phyloP scores from a whole-genome alignment of 1,284 basidiomycete species.

The Sporisorium graminicola region DNA sequence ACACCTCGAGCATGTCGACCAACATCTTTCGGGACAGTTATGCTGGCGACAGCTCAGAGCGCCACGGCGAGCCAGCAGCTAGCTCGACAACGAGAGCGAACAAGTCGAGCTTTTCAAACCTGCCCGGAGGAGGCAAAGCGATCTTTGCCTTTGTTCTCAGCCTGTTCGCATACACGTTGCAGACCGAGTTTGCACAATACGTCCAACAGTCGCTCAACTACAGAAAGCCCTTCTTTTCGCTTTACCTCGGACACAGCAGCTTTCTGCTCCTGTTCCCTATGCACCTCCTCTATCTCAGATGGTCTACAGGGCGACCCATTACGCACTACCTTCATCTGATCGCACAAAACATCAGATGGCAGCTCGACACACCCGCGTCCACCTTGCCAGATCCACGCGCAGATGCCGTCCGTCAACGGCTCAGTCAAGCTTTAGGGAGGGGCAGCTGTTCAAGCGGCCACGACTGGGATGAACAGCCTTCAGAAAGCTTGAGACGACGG shows the following conservation, averaged over 20 bases:
- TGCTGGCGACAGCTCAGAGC: constrained; percentile 7
- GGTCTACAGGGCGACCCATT: constrained; percentile 39
- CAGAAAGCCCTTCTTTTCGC: constrained; percentile 63
- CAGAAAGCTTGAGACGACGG: constrained; percentile 15
- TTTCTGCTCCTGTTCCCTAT: constrained; percentile 63
- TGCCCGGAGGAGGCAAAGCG: constrained; percentile 52
- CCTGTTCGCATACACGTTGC: constrained; percentile 64
- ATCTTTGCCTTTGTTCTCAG: constrained; percentile 59
- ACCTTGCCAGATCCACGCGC: constrained; percentile 31
- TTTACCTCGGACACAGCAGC: constrained; percentile 65
- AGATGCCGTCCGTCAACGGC: constrained; percentile 41
- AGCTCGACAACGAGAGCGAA: neutral
- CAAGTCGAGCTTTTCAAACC: constrained; percentile 29
- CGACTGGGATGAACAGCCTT: constrained; percentile 4
- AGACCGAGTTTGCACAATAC: constrained; percentile 68
- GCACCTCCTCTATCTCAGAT: constrained; percentile 58
- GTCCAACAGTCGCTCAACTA: constrained; percentile 65
- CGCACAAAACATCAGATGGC: constrained; percentile 60
- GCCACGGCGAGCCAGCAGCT: neutral
- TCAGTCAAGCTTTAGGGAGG: constrained; percentile 41
- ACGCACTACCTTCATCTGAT: constrained; percentile 59
- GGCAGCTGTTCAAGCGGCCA: neutral
- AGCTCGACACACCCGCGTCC: constrained; percentile 45
- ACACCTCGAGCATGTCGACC: constrained; percentile 25
- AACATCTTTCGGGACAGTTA: constrained; percentile 53